Percentiles rank a stretch among this genome's conserved stretches.
These are phyloP conservation scores for Colletotrichum neosansevieriae DNA, from an alignment of 2,329 filamentous ascomycete genomes.

Conservation along the genomic window DNA sequence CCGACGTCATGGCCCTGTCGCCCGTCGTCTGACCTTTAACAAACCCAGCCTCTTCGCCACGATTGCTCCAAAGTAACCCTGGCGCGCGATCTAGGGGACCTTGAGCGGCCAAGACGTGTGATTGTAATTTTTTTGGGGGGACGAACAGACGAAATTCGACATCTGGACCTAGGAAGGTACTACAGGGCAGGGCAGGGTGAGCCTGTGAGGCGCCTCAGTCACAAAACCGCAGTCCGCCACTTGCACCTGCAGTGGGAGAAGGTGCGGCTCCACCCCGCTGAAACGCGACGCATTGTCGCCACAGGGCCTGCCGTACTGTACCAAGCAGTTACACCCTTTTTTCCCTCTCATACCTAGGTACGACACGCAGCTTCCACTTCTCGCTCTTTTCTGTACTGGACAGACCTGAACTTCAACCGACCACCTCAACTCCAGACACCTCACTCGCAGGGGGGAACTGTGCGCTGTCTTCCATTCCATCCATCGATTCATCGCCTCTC, in stretches of 20 bases:
- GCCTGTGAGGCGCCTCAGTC: no score
- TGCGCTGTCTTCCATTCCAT: not conserved
- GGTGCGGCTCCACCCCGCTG: conserved; percentile 28
- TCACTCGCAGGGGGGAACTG: conserved; percentile 1
- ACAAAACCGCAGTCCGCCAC: no score
- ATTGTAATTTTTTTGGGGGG: not conserved
- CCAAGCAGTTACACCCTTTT: not conserved
- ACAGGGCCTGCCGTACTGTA: conserved; percentile 16
- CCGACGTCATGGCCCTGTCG: conserved; percentile 10
- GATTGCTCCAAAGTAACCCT: not conserved
- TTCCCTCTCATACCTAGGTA: no score
- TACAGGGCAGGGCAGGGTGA: no score
- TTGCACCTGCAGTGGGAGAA: not conserved
- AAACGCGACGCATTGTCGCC: conserved; percentile 40
- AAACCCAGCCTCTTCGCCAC: not conserved
- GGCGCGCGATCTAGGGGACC: conserved; percentile 8
- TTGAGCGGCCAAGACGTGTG: not conserved
- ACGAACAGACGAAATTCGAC: conserved; percentile 6
- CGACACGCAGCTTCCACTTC: not conserved
- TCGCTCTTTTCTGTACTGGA: not conserved
- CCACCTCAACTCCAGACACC: not conserved
- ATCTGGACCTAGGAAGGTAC: no score
- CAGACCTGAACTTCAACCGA: no score
- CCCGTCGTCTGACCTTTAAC: conserved; percentile 27
- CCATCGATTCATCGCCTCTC: no score